Base-by-base conservation (phyloP, 495 filamentous ascomycete genomes). In the Physcia stellaris region DNA sequence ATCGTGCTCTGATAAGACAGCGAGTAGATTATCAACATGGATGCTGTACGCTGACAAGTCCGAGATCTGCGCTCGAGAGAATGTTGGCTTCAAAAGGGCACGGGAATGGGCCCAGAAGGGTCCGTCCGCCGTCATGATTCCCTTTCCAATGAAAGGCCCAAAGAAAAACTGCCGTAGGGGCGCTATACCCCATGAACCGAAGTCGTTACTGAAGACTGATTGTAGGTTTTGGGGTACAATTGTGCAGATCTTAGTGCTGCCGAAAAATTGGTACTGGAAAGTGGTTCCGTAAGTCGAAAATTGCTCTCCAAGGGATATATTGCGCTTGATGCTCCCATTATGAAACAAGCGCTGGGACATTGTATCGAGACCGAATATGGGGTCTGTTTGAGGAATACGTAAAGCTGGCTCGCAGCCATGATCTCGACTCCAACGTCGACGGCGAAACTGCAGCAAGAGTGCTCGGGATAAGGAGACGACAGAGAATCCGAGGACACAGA, bases 41-140 rank as follows among this genome's bases (percentile, higher is more conserved):
- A 51, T 24, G 30, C 30, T 18, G 21, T 33, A 5, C 11, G 41
- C 16, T 13, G 12, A 32, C 28, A 55, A 40, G 41, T 63, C 55
- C 1, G 43, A 42, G 29, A 63, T 32, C 38, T 59, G 48, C 2
- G 42, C 45, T 23, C 42, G 55, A 2, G 39, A 29, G 32, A 66
- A 64, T 16, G 52, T 46, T 15, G 66, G 66, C 22, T 63, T 49
- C 11, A 70, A 42, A 29, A 68, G 35, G 7, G 52, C 49, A 21
- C 65, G 42, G 4, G 57, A 58, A 30, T 61, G 48, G 26, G 55
- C 42, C 66, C 66, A 70, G 35, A 43, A 38, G 22, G 44, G 34
- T 3, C 60, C 61, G 30, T 64, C 59, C 1, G 52, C 40, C 1
- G 52, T 63, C 43, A 68, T 65, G 24, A 66, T 60, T 1, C 62